Conservation (phyloP, 768 basidiomycete species). For the Termitomyces titanicus region DNA sequence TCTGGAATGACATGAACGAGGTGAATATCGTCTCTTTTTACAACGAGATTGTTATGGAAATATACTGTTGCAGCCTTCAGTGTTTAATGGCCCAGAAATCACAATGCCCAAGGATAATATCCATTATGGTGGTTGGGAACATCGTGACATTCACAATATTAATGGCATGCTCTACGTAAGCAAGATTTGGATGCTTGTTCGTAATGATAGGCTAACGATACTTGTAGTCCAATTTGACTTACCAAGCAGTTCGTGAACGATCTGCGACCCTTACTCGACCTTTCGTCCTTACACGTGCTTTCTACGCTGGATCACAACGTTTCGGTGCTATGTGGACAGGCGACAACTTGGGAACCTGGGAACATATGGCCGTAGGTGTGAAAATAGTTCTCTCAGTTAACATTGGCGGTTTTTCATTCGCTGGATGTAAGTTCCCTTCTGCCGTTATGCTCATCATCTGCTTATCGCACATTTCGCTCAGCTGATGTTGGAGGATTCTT, state of each 20-base stretch:
- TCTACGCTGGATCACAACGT: constrained; percentile 93
- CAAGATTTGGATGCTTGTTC: constrained; percentile 4
- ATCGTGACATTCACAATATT: constrained; percentile 95
- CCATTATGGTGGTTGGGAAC: constrained; percentile 96
- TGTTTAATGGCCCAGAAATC: constrained; percentile 99
- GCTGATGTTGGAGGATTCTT: constrained; percentile 99
- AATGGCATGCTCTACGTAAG: constrained; percentile 92
- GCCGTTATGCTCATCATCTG: not conserved
- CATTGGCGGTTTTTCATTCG: constrained; percentile 88
- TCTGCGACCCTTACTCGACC: constrained; percentile 77
- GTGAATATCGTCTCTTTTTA: constrained; percentile 34
- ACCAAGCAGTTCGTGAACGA: constrained; percentile 73
- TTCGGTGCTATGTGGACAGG: constrained; percentile 99
- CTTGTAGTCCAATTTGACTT: constrained; percentile 78
- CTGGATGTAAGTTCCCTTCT: constrained; percentile 65
- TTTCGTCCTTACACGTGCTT: constrained; percentile 93
- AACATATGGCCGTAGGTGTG: constrained; percentile 90
- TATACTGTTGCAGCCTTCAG: constrained; percentile 62
- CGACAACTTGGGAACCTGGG: constrained; percentile 97
- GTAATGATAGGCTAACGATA: not conserved
- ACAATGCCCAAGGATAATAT: constrained; percentile 62
- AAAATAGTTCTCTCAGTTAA: constrained; percentile 91
- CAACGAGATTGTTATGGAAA: constrained; percentile 11
- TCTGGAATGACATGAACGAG: constrained; percentile 99
- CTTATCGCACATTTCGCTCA: constrained; percentile 24